Conservation (phyloP, 768 basidiomycete genomes). For the Hericium rajendrae region DNA sequence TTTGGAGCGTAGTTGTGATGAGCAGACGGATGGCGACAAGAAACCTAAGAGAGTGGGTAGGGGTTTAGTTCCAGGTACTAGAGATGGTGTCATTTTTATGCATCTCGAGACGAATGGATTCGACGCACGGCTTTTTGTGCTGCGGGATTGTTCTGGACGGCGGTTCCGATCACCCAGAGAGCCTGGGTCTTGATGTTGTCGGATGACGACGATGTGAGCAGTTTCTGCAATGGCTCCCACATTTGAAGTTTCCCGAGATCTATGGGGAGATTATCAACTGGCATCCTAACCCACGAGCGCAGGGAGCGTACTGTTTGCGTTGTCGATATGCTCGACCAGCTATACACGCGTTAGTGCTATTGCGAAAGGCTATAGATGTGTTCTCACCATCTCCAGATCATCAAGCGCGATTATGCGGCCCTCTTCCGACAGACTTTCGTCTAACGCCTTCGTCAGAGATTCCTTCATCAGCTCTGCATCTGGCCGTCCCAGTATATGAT, state of each 20-base stretch:
- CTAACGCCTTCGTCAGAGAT: slow-evolving; percentile 53
- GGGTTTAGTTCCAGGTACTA: slow-evolving; percentile 63
- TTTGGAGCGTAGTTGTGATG: slow-evolving; percentile 58
- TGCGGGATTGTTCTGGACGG: slow-evolving; percentile 81
- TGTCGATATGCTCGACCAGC: slow-evolving; percentile 85
- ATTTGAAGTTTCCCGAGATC: slow-evolving; percentile 69
- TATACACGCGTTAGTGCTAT: slow-evolving; percentile 19
- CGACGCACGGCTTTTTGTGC: slow-evolving; percentile 65
- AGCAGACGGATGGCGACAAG: slow-evolving; percentile 42
- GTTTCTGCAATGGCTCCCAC: slow-evolving; percentile 65
- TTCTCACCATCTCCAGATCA: slow-evolving; percentile 75
- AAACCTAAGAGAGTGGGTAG: slow-evolving; percentile 54
- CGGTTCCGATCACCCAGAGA: slow-evolving; percentile 84
- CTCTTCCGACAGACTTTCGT: slow-evolving; percentile 43
- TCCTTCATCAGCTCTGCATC: slow-evolving; percentile 83
- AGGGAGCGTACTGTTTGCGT: slow-evolving; percentile 61
- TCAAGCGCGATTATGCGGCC: slow-evolving; percentile 65
- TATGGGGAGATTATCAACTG: slow-evolving; percentile 19
- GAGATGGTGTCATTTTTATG: background rate
- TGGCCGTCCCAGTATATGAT: slow-evolving; percentile 74
- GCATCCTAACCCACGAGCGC: background rate
- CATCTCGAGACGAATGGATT: background rate
- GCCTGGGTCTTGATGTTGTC: slow-evolving; percentile 57
- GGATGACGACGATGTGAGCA: slow-evolving; percentile 45
- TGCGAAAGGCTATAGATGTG: too few relatives aligned